Conservation (phyloP, 257 asterid species). For the Solanum pinnatisectum region DNA sequence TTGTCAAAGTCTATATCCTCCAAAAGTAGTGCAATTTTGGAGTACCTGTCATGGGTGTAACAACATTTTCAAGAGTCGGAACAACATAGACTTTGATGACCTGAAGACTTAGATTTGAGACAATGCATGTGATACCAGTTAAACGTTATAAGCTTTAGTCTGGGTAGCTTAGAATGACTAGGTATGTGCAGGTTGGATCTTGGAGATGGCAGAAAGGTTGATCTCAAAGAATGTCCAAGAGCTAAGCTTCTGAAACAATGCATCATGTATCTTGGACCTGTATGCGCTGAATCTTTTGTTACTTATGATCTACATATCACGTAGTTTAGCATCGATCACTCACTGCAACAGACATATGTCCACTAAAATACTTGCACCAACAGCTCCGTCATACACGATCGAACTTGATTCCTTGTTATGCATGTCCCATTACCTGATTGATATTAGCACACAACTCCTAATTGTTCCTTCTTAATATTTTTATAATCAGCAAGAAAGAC, state of each 20-base stretch:
- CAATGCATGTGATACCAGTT: neutral
- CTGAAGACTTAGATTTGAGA: neutral
- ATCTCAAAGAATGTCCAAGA: slow-evolving; percentile 76
- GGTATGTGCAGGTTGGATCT: slow-evolving; percentile 71
- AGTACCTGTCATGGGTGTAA: neutral
- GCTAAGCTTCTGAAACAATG: slow-evolving; percentile 78
- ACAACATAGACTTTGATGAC: neutral
- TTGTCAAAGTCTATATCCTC: neutral
- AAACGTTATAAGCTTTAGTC: neutral
- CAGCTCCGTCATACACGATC: neutral
- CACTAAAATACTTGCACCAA: neutral
- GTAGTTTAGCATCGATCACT: neutral
- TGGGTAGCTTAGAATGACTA: neutral
- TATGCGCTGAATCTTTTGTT: slow-evolving; percentile 29
- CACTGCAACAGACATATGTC: neutral
- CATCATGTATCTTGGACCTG: slow-evolving; percentile 95
- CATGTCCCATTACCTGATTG: neutral
- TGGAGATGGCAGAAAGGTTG: slow-evolving; percentile 91
- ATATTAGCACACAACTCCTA: neutral
- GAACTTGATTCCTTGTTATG: neutral
- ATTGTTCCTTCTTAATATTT: neutral
- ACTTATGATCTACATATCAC: neutral
- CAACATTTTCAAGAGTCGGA: no score
- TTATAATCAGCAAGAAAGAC: slow-evolving; percentile 70
- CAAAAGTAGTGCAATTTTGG: neutral